Evolutionary conservation across 2,329 filamentous ascomycete species (phyloP).

Genomic region (Elsinoe fawcettii): DNA sequence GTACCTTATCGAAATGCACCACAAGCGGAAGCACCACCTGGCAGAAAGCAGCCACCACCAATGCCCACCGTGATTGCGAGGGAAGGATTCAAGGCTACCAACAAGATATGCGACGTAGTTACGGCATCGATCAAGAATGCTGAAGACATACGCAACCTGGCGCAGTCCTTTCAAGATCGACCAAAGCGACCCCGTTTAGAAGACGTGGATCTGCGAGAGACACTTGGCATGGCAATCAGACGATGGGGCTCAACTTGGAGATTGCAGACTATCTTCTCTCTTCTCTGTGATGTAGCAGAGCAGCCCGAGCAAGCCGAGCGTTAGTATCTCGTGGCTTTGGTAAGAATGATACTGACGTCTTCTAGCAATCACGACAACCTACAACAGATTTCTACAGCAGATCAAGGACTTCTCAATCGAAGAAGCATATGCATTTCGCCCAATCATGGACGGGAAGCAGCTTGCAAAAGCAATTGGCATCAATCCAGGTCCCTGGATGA

Average conservation of each 20-base stretch:
- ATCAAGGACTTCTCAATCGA: conserved; percentile 45
- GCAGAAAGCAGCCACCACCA: conserved; percentile 49
- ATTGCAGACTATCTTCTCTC: conserved; percentile 59
- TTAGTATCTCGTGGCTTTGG: conserved; percentile 27
- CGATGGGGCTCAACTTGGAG: conserved; percentile 67
- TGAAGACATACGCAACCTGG: conserved; percentile 55
- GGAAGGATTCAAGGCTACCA: conserved; percentile 72
- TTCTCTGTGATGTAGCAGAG: conserved; percentile 54
- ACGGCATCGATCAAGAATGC: conserved; percentile 57
- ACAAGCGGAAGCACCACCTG: conserved; percentile 32
- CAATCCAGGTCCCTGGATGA: conserved; percentile 77
- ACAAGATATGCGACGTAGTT: conserved; percentile 64
- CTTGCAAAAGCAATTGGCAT: conserved; percentile 59
- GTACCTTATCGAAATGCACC: conserved; percentile 61
- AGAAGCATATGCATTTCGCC: conserved; percentile 42
- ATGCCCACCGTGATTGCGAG: conserved; percentile 57
- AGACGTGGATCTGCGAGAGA: conserved; percentile 45
- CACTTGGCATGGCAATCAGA: conserved; percentile 66
- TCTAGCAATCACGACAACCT: conserved; percentile 42
- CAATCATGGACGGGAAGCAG: conserved; percentile 62
- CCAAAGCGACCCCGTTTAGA: conserved; percentile 39
- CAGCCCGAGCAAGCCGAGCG: conserved; percentile 34
- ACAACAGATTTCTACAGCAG: conserved; percentile 47
- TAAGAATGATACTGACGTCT: neutral
- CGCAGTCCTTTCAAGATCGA: conserved; percentile 44